Percentiles rank a stretch among this genome's conserved stretches.
phyloP scores from a whole-genome alignment of 306 rosid species.

The Delonix regia region DNA sequence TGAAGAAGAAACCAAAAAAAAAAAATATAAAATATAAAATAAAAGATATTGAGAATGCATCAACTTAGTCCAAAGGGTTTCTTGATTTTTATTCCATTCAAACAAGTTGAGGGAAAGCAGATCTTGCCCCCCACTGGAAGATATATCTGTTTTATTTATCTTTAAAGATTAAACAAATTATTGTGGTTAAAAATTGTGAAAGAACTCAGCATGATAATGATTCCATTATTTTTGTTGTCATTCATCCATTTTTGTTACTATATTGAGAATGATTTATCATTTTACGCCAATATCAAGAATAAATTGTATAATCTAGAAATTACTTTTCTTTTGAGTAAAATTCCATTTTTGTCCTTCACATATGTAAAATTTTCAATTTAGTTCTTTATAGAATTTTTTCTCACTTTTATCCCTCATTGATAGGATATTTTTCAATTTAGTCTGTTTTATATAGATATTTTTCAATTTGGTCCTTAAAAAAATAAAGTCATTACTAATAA shows the following conservation, averaged over 20 bases:
- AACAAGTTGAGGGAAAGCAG: constrained; percentile 14
- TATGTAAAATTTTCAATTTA: no score
- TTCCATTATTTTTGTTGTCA: not conserved
- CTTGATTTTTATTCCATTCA: constrained; percentile 18
- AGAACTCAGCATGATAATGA: not conserved
- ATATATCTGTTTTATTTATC: not conserved
- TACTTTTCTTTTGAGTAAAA: not conserved
- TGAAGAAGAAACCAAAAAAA: not conserved
- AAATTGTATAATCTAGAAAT: not conserved
- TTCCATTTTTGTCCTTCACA: no score
- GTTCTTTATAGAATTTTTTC: no score
- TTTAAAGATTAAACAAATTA: not conserved
- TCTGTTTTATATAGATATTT: no score
- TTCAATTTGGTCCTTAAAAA: no score
- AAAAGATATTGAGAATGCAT: not conserved
- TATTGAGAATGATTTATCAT: not conserved
- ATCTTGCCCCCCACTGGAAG: not conserved
- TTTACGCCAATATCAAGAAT: not conserved
- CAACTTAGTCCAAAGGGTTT: not conserved
- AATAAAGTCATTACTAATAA: no score
- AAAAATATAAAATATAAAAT: not conserved
- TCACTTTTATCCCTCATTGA: no score
- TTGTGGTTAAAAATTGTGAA: not conserved
- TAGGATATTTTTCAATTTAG: no score
- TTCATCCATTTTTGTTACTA: not conserved